Base-by-base conservation (phyloP, 805 yeast species). In the Ogataea naganishii region DNA sequence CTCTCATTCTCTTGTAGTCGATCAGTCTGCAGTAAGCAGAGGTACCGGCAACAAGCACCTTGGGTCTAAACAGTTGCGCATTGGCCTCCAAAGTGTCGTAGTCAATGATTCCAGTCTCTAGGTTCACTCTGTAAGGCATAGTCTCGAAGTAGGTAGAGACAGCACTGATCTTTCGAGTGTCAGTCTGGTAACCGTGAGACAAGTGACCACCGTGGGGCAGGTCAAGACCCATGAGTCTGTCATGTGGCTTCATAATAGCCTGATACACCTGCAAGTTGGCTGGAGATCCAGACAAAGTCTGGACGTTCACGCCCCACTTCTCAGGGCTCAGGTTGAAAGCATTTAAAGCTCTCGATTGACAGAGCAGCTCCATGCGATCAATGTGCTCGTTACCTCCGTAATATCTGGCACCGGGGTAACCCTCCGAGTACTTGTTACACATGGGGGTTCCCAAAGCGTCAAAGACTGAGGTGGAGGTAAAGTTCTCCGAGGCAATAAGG, bases 131-230 rank as follows among this genome's bases (percentile, higher is more conserved):
- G 72, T 92, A 92, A 30, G 98, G 98, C 95, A 92, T 86, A 38
- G 97, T 89, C 68, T 88, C 95, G 59, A 92, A 92, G 60, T 92
- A 92, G 43, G 92, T 89, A 29, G 97, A 86, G 34, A 92, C 89
- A 37, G 86, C 94, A 40, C 96, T 84, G 56, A 92, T 92, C 69
- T 88, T 88, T 61, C 89, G 75, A 46, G 85, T 66, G 49, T 80
- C 86, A 34, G 97, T 89, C 61, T 92, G 97, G 66, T 92, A 92
- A 46, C 98, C 98, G 62, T 92, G 98, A 33, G 96, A 85, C 60
- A 92, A 72, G 60, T 92, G 98, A 49, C 98, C 98, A 51, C 98
- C 98, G 52, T 92, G 97, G 46, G 98, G 98, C 54, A 92, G 70
- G 54, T 89, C 96, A 44, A 92, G 74, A 47, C 98, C 98, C 98